phyloP scores from a whole-genome alignment of 805 yeast species.

The Candida golubevii region DNA sequence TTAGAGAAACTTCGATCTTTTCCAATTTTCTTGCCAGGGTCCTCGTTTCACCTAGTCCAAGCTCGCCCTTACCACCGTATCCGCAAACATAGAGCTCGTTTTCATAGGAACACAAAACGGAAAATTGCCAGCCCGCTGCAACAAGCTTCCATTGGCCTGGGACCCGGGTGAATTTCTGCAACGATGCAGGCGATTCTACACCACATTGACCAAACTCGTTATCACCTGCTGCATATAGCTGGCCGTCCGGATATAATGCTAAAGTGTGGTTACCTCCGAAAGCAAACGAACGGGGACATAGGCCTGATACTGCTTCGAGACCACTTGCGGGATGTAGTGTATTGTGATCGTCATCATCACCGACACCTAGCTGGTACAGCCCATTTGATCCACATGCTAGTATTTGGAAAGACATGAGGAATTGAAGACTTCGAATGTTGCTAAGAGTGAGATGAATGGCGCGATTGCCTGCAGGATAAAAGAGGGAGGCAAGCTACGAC shows the following conservation, averaged over 20 bases:
- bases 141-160: constrained; percentile 40
- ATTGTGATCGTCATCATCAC: constrained; percentile 43
- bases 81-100: constrained; percentile 54
- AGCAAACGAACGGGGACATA: constrained; percentile 41
- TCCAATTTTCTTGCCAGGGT: background rate
- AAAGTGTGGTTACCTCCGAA: constrained; percentile 91
- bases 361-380: constrained; percentile 63
- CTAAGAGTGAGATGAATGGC: no score
- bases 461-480: no score
- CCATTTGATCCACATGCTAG: constrained; percentile 85
- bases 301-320: constrained; percentile 20
- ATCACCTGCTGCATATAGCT: constrained; percentile 55
- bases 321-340: constrained; percentile 12
- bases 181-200: background rate
- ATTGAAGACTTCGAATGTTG: no score
- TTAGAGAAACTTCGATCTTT: constrained; percentile 4
- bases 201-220: constrained; percentile 56
- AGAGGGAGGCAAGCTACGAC: no score
- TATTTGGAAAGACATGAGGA: constrained; percentile 21
- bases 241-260: constrained; percentile 50
- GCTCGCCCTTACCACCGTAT: constrained; percentile 65
- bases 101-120: constrained; percentile 43
- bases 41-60: constrained; percentile 45
- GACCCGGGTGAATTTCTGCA: constrained; percentile 17
- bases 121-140: constrained; percentile 79